These are phyloP conservation scores for Canna indica DNA, from an alignment of 176 grass and related monocot genomes.

Conservation along the genomic window DNA sequence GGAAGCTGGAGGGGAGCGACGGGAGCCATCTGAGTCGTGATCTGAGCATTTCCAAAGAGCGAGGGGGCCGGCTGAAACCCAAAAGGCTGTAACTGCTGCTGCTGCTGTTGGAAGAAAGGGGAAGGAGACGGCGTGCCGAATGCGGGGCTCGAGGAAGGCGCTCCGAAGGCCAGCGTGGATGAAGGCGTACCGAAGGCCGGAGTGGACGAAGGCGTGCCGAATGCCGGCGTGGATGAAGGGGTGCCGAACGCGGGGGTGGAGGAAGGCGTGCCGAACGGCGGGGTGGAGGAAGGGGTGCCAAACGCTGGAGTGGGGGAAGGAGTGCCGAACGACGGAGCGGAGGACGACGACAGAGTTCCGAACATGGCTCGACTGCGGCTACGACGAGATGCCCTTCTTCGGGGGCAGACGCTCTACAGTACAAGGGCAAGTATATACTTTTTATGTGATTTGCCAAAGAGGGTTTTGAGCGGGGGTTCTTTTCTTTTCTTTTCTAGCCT, in stretches of 20 bases:
- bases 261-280: background rate
- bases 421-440: background rate
- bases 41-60: conserved; percentile 48
- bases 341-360: conserved; percentile 11
- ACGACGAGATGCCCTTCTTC: background rate
- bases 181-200: background rate
- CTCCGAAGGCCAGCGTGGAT: conserved; percentile 6
- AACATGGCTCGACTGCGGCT: background rate
- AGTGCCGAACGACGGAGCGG: conserved; percentile 26
- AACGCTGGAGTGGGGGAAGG: conserved; percentile 29
- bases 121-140: background rate
- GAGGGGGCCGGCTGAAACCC: conserved; percentile 49
- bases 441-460: too few species aligned
- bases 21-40: conserved; percentile 96
- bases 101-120: conserved; percentile 7
- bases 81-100: conserved; percentile 20
- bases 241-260: background rate
- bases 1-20: conserved; percentile 66
- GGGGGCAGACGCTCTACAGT: too few species aligned
- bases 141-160: background rate
- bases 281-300: conserved; percentile 20
- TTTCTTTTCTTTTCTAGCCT: too few species aligned
- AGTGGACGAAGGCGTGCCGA: background rate
- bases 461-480: background rate
- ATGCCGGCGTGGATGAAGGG: background rate